phyloP scores from a whole-genome alignment of 176 grass and related monocot genomes.

The Aegilops umbellulata region DNA sequence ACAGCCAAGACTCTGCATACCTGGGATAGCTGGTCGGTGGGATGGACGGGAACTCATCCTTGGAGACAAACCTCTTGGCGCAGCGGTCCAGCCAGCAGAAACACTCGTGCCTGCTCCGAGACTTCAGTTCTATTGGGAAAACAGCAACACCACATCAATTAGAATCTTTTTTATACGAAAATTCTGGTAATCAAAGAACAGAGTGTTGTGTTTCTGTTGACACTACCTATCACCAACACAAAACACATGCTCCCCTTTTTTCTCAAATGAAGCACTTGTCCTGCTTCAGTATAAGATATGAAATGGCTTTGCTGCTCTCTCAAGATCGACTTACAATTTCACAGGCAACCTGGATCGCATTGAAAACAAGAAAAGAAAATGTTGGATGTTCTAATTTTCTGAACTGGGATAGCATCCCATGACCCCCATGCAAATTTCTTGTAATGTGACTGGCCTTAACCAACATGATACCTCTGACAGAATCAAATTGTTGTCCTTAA shows the following conservation, averaged over 20 bases:
- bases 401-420: not conserved
- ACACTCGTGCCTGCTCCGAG: constrained; percentile 85
- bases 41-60: constrained; percentile 86
- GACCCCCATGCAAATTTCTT: not conserved
- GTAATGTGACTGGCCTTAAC: not conserved
- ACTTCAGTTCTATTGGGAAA: constrained; percentile 27
- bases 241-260: not conserved
- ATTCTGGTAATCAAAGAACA: not conserved
- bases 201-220: not conserved
- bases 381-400: not conserved
- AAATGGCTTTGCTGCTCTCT: not conserved
- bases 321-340: not conserved
- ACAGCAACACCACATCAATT: no score
- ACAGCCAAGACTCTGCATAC: not conserved
- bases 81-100: constrained; percentile 90
- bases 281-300: not conserved
- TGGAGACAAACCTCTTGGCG: constrained; percentile 76
- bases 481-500: no score
- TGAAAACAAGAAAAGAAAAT: not conserved
- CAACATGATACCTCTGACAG: not conserved
- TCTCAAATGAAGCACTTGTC: not conserved
- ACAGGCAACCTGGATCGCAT: not conserved
- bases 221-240: not conserved
- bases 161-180: no score
- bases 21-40: constrained; percentile 81